A percentile compares a stretch with the other conserved stretches of the same genome.
Evolutionary conservation across 345 rosid genomes (phyloP).

Genomic region (Gossypioides kirkii): DNA sequence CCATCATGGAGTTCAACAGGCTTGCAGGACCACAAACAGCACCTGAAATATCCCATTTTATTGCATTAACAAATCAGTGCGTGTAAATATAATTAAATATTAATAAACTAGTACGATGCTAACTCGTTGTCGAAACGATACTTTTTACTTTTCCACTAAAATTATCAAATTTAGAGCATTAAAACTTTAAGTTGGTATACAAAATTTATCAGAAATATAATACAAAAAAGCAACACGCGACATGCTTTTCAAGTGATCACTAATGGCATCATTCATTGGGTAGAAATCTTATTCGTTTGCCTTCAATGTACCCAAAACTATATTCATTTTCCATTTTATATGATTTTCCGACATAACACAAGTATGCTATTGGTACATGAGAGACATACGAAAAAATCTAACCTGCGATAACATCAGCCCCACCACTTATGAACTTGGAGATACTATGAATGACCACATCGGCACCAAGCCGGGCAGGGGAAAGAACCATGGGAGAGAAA

Average conservation of each 20-base stretch:
- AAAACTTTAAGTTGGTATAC: no score
- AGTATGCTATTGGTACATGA: background rate
- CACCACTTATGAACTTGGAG: conserved; percentile 93
- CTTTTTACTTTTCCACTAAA: conserved; percentile 2
- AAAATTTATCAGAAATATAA: no score
- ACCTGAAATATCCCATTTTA: conserved; percentile 31
- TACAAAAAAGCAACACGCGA: no score
- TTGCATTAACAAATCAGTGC: background rate
- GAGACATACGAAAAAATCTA: conserved; percentile 11
- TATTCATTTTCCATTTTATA: background rate
- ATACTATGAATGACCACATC: conserved; percentile 91
- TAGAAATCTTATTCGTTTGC: no score
- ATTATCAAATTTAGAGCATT: background rate
- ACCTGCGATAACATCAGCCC: conserved; percentile 96
- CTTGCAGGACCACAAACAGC: conserved; percentile 82
- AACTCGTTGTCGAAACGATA: background rate
- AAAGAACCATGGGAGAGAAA: conserved; percentile 81
- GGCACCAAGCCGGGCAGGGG: conserved; percentile 87
- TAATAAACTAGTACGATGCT: no score
- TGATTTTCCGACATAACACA: conserved; percentile 12
- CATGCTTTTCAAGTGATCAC: background rate
- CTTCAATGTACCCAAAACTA: no score
- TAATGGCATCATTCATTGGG: background rate
- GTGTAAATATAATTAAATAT: no score
- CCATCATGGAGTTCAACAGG: conserved; percentile 91